Evolutionary conservation across 2,329 filamentous ascomycete species (phyloP), one percentile per base, ranked within the genome.

Genomic region (Colletotrichum incanum): DNA sequence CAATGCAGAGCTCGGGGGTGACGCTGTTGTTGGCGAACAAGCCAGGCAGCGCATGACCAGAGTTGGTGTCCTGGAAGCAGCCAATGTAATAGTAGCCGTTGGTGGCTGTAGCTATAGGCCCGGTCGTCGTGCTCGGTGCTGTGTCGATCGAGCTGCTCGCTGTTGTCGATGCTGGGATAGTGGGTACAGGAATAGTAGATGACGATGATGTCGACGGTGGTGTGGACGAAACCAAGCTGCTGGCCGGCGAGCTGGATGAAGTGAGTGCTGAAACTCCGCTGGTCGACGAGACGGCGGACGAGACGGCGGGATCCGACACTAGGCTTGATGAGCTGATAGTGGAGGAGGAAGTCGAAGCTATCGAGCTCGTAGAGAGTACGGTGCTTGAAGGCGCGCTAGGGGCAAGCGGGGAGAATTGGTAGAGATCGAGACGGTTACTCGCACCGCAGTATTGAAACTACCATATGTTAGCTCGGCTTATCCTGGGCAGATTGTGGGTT

Each of bases 1-100:
- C 78, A 18, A 81, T 78, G 62, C 79, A 81, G n/a, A 81, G 77
- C 59, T 81, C 78, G 12, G 79, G 79, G 1, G 78, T 81, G 72
- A 81, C 78, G 69, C 76, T 78, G 68, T 78, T 74, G 67, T 81
- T 81, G 43, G 75, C 75, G 65, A 79, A 77, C 31, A 81, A 65
- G 39, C 77, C 77, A 2, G 77, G 78, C 45, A 81, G 77, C 45
- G 79, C 80, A 58, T 81, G 79, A 2, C 76, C 77, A n/a, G 43
- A 56, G 1, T 71, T 74, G 2, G 73, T 73, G 47, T 79, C 79
- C 8, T 66, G 64, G 75, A 76, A 82, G 72, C 80, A 82, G 62
- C 79, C 80, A 20, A 78, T 41, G 39, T 75, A 78, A 39, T 76
- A 73, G 76, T 80, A 81, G 6, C 78, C 76, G 20, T 74, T 74